Conservation (phyloP, 805 yeast species). For the Kodamaea fukazawae region DNA sequence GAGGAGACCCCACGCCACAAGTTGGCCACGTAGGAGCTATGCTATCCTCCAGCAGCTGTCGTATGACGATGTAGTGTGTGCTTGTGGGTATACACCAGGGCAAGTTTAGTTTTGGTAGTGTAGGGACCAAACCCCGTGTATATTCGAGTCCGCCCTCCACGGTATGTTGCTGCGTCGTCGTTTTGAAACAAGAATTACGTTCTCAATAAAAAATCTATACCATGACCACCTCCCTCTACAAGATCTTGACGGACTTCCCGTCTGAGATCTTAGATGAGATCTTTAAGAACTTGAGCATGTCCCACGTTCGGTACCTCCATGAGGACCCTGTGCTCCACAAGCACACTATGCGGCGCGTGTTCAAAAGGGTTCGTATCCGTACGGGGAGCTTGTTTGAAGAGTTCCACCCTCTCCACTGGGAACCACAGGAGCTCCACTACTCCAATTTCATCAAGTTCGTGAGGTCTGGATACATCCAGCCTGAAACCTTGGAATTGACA, state of each 20-base stretch:
- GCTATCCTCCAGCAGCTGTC: too few relatives aligned
- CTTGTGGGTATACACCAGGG: too few relatives aligned
- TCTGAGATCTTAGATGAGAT: constrained; percentile 1
- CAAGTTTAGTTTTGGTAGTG: too few relatives aligned
- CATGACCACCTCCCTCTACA: too few relatives aligned
- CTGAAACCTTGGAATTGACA: neutral
- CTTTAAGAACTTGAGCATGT: neutral
- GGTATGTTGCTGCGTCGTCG: too few relatives aligned
- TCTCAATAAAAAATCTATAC: too few relatives aligned
- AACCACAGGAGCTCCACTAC: neutral
- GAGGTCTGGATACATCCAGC: constrained; percentile 2
- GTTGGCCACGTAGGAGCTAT: too few relatives aligned
- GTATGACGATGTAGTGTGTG: too few relatives aligned
- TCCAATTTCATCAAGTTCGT: constrained; percentile 1
- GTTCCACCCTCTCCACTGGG: constrained; percentile 2
- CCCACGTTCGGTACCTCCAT: constrained; percentile 1
- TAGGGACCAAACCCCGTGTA: too few relatives aligned
- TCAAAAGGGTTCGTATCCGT: neutral
- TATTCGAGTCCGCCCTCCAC: too few relatives aligned
- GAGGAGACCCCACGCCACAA: too few relatives aligned
- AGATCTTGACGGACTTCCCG: constrained; percentile 1
- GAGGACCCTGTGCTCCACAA: constrained; percentile 2
- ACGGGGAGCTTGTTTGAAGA: neutral
- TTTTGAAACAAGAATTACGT: too few relatives aligned
- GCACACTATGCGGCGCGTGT: neutral